Percentiles rank a stretch among this genome's conserved stretches.
These are phyloP conservation scores for Raphanus raphanistrum DNA, from an alignment of 345 rosid genomes.

Conservation along the genomic window DNA sequence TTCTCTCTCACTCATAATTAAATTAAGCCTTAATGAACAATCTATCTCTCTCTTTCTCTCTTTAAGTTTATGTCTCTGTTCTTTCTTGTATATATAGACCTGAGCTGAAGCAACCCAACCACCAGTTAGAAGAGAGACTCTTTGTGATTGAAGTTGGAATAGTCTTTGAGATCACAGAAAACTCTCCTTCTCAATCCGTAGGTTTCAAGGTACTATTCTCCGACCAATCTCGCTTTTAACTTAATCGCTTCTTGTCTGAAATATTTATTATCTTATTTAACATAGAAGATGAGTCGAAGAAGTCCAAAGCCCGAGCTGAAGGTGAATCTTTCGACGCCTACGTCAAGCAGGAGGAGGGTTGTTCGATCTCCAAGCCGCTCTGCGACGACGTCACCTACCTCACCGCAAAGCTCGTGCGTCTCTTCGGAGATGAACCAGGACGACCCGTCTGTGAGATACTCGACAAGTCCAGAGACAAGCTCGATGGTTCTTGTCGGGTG, in stretches of 20 bases:
- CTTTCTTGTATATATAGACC: slow-evolving; percentile 54
- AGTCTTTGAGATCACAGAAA: slow-evolving; percentile 15
- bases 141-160: slow-evolving; percentile 19
- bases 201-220: slow-evolving; percentile 37
- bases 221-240: slow-evolving; percentile 18
- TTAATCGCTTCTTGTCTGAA: slow-evolving; percentile 19
- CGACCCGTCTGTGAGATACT: slow-evolving; percentile 42
- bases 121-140: slow-evolving; percentile 33
- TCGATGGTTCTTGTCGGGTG: slow-evolving; percentile 95
- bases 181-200: slow-evolving; percentile 23
- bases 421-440: slow-evolving; percentile 80
- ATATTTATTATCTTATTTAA: background rate
- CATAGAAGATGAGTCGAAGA: slow-evolving; percentile 68
- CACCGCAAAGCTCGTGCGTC: slow-evolving; percentile 92
- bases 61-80: slow-evolving; percentile 40
- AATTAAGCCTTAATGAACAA: slow-evolving; percentile 68
- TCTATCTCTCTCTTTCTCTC: slow-evolving; percentile 40
- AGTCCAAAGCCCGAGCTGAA: slow-evolving; percentile 84
- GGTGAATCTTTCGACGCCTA: slow-evolving; percentile 86
- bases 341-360: slow-evolving; percentile 44
- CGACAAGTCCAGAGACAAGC: slow-evolving; percentile 84
- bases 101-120: slow-evolving; percentile 43
- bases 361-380: slow-evolving; percentile 69
- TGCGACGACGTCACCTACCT: slow-evolving; percentile 66
- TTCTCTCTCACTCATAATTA: slow-evolving; percentile 62